Percentiles rank a stretch among this genome's conserved stretches.
phyloP scores from a whole-genome alignment of 768 basidiomycete genomes.

The Panus rudis region DNA sequence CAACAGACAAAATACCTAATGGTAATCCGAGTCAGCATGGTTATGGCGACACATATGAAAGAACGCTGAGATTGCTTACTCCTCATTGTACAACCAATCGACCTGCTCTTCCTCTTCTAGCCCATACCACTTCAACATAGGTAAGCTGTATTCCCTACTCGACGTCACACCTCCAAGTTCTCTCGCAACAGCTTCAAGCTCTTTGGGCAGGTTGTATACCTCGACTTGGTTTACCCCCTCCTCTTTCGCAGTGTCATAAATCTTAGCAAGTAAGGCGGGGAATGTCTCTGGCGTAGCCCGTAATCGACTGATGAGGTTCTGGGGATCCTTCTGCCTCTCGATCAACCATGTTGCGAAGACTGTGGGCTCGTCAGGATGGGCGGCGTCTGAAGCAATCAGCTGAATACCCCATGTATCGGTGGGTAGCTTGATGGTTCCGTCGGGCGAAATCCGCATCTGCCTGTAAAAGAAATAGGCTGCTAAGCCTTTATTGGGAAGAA shows the following conservation, averaged over 20 bases:
- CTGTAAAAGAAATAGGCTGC: constrained; percentile 37
- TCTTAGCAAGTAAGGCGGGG: constrained; percentile 25
- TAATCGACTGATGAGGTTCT: constrained; percentile 36
- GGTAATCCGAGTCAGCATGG: too few relatives aligned
- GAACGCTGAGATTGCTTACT: constrained; percentile 8
- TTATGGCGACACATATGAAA: not conserved
- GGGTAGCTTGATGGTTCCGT: constrained; percentile 10
- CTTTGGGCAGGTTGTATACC: constrained; percentile 37
- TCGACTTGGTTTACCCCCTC: constrained; percentile 34
- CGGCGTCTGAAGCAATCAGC: constrained; percentile 21
- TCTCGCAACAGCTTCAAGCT: constrained; percentile 24
- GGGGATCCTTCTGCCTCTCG: too few relatives aligned
- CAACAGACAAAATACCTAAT: too few relatives aligned
- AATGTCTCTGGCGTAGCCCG: constrained; percentile 27
- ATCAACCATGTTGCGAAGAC: constrained; percentile 45
- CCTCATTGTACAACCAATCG: constrained; percentile 44
- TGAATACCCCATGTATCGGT: constrained; percentile 24
- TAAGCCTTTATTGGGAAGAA: constrained; percentile 40
- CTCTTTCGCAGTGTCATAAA: constrained; percentile 29
- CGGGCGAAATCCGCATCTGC: constrained; percentile 17
- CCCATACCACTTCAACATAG: constrained; percentile 47
- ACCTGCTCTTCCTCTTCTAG: constrained; percentile 25
- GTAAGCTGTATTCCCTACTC: constrained; percentile 33
- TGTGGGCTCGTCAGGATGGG: too few relatives aligned
- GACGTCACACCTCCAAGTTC: constrained; percentile 25